Conservation (phyloP, 192 early-diverging fungal species). For the Chytriomyces sp. region DNA sequence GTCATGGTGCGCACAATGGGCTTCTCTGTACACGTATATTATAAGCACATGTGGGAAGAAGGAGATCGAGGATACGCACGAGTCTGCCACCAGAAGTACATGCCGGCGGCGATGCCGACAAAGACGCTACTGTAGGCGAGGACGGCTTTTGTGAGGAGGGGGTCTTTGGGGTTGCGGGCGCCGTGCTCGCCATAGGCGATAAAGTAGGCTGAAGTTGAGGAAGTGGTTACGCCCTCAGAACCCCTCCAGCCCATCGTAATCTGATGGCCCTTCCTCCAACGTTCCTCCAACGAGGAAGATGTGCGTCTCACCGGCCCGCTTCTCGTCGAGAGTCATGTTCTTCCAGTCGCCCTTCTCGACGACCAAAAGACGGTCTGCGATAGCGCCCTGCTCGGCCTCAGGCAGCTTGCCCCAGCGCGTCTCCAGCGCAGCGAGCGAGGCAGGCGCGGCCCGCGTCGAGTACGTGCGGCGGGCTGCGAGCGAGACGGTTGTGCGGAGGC, state of each 20-base stretch:
- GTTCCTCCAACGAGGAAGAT: constrained; percentile 10
- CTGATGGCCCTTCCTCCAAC: neutral
- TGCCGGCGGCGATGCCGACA: constrained; percentile 60
- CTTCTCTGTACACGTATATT: constrained; percentile 27
- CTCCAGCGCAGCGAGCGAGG: constrained; percentile 38
- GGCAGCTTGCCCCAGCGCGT: constrained; percentile 69
- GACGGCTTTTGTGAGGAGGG: constrained; percentile 67
- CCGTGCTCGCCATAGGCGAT: constrained; percentile 95
- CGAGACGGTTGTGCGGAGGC: neutral
- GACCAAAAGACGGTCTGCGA: constrained; percentile 77
- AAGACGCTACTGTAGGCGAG: constrained; percentile 50
- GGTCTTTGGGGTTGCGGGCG: constrained; percentile 78
- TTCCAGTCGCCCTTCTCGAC: constrained; percentile 97
- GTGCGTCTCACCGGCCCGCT: constrained; percentile 77
- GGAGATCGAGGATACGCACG: constrained; percentile 14
- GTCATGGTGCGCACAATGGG: constrained; percentile 40
- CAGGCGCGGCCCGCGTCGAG: constrained; percentile 7
- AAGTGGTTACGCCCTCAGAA: neutral
- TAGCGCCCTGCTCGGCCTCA: constrained; percentile 78
- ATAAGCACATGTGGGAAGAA: neutral
- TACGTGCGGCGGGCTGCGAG: neutral
- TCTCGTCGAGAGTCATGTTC: constrained; percentile 86
- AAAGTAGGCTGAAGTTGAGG: constrained; percentile 70
- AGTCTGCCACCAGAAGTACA: constrained; percentile 43
- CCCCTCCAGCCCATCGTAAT: neutral